Evolutionary conservation across 352 stramenopile species (phyloP), one percentile per base, ranked within the genome.

Genomic region (Plasmopara halstedii): DNA sequence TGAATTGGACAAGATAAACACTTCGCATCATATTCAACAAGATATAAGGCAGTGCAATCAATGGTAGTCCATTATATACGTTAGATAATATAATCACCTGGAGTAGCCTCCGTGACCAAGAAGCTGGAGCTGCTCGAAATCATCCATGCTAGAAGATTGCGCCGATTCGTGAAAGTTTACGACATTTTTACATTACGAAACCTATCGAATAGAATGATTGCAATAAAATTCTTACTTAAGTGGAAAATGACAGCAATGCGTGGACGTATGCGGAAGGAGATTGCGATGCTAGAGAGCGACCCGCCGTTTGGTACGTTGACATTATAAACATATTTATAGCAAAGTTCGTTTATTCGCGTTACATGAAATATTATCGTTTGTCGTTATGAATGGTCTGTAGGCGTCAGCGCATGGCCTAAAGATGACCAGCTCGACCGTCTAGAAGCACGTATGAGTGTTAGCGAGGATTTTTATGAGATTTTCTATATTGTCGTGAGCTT

Each of bases 231-330:
- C n/a, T n/a, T n/a, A n/a, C n/a, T n/a, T n/a, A n/a, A n/a, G n/a
- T n/a, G n/a, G n/a, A 4, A 20, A 8, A 88, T 88, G 79, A 64
- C 64, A 15, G 67, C 78, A 11, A 91, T 91, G 79, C 72, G 73
- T 21, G 70, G 73, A 27, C 72, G 79, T 6, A 91, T 88, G 79
- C 72, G 73, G 35, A 85, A 85, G 58, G 79, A 91, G 56, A 73
- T 91, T 43, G 72, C 79, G 53, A 91, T 91, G 76, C 70, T 91
- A 18, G 79, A 85, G 59, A 75, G 62, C 9, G 76, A 91, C 25
- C 79, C 79, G 32, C 79, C 79, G 18, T 79, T 83, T 51, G 79
- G 73, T 85, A 36, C 46, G 53, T n/a, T n/a, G n/a, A n/a, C n/a
- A n/a, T n/a, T n/a, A n/a, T n/a, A n/a, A n/a, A 14, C 22, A 42